phyloP scores from a whole-genome alignment of 352 stramenopile genomes.

The Globisporangium middletonii region DNA sequence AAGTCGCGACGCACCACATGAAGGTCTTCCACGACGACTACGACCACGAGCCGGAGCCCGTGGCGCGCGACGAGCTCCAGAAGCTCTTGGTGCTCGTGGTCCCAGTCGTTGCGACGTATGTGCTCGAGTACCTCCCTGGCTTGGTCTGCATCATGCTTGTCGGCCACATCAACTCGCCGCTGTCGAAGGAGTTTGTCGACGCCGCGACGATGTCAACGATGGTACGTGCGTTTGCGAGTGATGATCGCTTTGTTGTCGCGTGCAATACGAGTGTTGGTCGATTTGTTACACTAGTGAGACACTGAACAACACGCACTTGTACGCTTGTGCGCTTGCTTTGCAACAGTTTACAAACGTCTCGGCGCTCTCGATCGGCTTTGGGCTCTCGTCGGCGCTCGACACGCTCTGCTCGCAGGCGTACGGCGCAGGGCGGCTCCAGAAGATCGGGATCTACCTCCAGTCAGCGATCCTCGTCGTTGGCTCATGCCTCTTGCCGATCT shows the following conservation, averaged over 20 bases:
- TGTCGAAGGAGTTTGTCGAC: slow-evolving; percentile 59
- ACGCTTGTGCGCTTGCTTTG: no score
- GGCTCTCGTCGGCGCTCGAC: slow-evolving; percentile 63
- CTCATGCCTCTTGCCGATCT: slow-evolving; percentile 30
- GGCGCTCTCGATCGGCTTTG: slow-evolving; percentile 50
- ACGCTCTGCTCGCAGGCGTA: slow-evolving; percentile 69
- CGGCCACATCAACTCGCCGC: slow-evolving; percentile 46
- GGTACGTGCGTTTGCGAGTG: slow-evolving; percentile 20
- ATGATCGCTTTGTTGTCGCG: not conserved
- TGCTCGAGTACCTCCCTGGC: slow-evolving; percentile 33
- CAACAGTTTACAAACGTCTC: slow-evolving; percentile 61
- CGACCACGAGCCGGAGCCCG: slow-evolving; percentile 19
- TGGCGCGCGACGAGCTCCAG: slow-evolving; percentile 23
- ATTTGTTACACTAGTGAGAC: no score
- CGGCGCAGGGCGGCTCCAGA: slow-evolving; percentile 33
- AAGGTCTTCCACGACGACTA: slow-evolving; percentile 36
- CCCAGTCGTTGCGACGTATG: slow-evolving; percentile 21
- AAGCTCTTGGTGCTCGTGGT: slow-evolving; percentile 41
- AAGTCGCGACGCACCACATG: slow-evolving; percentile 29
- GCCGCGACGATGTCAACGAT: slow-evolving; percentile 63
- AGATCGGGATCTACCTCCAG: slow-evolving; percentile 70
- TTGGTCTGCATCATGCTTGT: slow-evolving; percentile 63
- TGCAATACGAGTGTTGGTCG: not conserved
- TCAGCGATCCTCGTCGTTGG: slow-evolving; percentile 43
- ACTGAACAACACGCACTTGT: no score